Base-by-base conservation (phyloP, 805 yeast genomes). In the Yarrowia phangngaensis region DNA sequence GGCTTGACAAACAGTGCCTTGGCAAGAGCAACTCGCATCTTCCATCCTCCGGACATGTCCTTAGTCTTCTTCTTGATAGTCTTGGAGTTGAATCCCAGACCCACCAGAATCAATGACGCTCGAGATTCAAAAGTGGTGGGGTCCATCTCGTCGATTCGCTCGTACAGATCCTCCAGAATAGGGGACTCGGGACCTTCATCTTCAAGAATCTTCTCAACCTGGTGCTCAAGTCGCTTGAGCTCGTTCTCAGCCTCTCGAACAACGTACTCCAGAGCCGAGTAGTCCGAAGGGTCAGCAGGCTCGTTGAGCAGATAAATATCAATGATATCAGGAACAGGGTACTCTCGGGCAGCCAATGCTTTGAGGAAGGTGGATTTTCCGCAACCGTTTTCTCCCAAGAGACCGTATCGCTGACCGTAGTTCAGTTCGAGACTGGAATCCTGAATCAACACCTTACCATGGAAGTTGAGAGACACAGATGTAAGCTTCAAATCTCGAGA, bases 21-120 rank as follows among this genome's bases (percentile, higher is more conserved):
- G 53, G 96, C 95, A 55, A 92, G 75, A 34, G 98, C 97, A 54
- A 92, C 98, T 73, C 98, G 87, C 98, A 92, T 92, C 75, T 88
- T 88, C 98, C 98, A 92, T 67, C 98, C 98, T 79, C 98, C 98
- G 64, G 97, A 87, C 98, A 92, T 92, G 65, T 92, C 97, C 70
- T 87, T 89, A 62, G 98, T 92, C 71, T 82, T 83, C 78, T 92
- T 92, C 65, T 77, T 75, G 63, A 92, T 90, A 51, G 97, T 90
- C 57, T 70, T 70, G 51, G 83, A 63, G 70, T 84, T 85, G 81
- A 92, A 92, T 62, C 98, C 98, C 68, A 92, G 78, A 89, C 98
- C 98, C 58, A 85, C 85, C 64, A 92, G 75, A 62, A 92, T 92
- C 58, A 88, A 73, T 49, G 98, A 95, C 51, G 98, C 98, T 70